Evolutionary conservation across 768 basidiomycete genomes (phyloP).

Genomic region (Xerocomus spinulosus): DNA sequence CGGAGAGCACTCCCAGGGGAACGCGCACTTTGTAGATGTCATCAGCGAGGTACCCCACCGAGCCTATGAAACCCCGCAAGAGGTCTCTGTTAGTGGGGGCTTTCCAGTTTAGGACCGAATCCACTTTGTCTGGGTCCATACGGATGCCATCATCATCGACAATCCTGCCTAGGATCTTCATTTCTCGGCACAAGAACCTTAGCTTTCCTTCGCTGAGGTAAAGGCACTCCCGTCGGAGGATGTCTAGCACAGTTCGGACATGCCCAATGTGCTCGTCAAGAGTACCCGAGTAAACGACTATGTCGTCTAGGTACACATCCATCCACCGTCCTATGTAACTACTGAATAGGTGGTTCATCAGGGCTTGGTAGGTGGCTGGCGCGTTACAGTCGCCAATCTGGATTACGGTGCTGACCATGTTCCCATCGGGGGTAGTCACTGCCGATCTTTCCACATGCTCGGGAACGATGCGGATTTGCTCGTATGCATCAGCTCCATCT

Average conservation of each 20-base stretch:
- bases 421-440: conserved; percentile 36
- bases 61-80: conserved; percentile 2
- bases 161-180: conserved; percentile 35
- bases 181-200: conserved; percentile 24
- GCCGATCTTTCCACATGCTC: conserved; percentile 24
- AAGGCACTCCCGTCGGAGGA: conserved; percentile 30
- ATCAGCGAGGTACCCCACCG: neutral
- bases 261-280: conserved; percentile 28
- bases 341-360: conserved; percentile 7
- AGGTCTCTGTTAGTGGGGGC: too few species aligned
- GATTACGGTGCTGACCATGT: conserved; percentile 27
- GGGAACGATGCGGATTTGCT: conserved; percentile 8
- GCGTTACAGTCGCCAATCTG: conserved; percentile 33
- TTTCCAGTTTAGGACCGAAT: conserved; percentile 24
- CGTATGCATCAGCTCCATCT: conserved; percentile 17
- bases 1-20: neutral
- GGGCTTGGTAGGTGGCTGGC: conserved; percentile 39
- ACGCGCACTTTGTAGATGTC: conserved; percentile 1
- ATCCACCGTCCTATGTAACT: neutral
- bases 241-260: conserved; percentile 30
- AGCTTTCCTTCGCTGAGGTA: conserved; percentile 36
- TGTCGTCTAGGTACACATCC: conserved; percentile 9
- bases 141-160: conserved; percentile 37
- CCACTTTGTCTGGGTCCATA: conserved; percentile 45
- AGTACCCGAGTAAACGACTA: conserved; percentile 6